phyloP scores from a whole-genome alignment of 2,329 filamentous ascomycete genomes.

The Fusarium anguioides region DNA sequence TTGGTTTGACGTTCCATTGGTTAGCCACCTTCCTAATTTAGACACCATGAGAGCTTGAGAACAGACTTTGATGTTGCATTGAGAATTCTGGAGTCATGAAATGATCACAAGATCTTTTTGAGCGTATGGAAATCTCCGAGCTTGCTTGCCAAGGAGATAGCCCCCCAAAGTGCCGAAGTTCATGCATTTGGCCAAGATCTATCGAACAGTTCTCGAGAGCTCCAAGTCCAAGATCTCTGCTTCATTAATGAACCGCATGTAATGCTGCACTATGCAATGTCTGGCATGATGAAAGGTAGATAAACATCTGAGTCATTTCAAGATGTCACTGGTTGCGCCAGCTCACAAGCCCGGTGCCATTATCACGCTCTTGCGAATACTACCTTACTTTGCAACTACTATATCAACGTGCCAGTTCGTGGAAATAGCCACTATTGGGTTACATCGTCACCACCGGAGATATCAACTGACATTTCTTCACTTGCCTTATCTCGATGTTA shows the following conservation, averaged over 20 bases:
- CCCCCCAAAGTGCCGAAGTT: not conserved
- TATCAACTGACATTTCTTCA: slow-evolving; percentile 9
- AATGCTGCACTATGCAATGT: not conserved
- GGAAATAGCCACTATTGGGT: not conserved
- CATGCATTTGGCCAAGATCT: not conserved
- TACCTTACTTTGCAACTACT: slow-evolving; percentile 6
- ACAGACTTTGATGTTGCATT: slow-evolving; percentile 8
- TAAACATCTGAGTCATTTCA: not conserved
- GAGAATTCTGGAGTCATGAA: not conserved
- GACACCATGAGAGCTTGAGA: not conserved
- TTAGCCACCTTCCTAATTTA: slow-evolving; percentile 17
- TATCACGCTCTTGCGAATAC: slow-evolving; percentile 18
- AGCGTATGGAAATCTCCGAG: not conserved
- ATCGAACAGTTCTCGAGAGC: not conserved
- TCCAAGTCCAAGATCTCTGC: not conserved
- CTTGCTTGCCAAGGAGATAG: not conserved
- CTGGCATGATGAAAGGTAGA: not conserved
- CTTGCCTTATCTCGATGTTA: not conserved
- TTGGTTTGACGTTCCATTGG: not conserved
- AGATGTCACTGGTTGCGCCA: not conserved
- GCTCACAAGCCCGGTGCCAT: not conserved
- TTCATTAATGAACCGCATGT: not conserved
- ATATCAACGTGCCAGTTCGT: not conserved
- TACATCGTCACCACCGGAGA: not conserved
- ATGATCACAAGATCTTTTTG: slow-evolving; percentile 4